A percentile compares a stretch with the other conserved stretches of the same genome.
These are phyloP conservation scores for Auriscalpium microsporum DNA, from an alignment of 768 basidiomycete species.

Conservation along the genomic window DNA sequence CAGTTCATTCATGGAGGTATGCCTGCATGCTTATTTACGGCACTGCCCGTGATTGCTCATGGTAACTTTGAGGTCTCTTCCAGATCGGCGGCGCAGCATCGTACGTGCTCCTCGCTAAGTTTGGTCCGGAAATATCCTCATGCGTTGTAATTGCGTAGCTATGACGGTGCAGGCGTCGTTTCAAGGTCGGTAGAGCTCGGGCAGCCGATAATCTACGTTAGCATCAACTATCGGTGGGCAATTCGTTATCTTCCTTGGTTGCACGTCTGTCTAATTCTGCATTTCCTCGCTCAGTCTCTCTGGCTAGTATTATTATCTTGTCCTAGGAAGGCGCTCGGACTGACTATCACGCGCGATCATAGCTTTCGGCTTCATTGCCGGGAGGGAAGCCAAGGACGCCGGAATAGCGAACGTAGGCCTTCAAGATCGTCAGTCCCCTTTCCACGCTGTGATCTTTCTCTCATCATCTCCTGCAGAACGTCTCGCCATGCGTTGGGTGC, in stretches of 20 bases:
- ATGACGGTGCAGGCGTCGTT: constrained; percentile 38
- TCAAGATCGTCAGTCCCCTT: constrained; percentile 15
- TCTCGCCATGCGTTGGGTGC: constrained; percentile 32
- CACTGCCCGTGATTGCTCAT: too few species aligned
- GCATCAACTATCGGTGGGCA: constrained; percentile 42
- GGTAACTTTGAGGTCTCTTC: too few species aligned
- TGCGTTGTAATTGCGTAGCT: constrained; percentile 17
- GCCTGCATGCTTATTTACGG: too few species aligned
- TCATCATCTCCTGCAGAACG: constrained; percentile 15
- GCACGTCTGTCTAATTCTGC: background rate
- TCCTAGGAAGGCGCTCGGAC: background rate
- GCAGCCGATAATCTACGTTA: constrained; percentile 42
- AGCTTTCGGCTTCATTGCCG: constrained; percentile 13
- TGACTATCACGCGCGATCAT: background rate
- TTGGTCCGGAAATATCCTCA: too few species aligned
- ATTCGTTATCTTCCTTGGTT: background rate
- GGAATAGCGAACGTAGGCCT: constrained; percentile 12
- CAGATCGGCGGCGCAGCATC: too few species aligned
- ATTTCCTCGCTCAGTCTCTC: background rate
- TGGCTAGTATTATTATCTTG: background rate
- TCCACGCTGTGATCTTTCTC: too few species aligned
- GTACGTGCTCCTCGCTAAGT: too few species aligned
- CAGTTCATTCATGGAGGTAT: too few species aligned
- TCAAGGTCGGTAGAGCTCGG: constrained; percentile 34
- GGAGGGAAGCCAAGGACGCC: constrained; percentile 8